Conservation (phyloP, 129 eudicot genomes). For the Pulicaria dysenterica region DNA sequence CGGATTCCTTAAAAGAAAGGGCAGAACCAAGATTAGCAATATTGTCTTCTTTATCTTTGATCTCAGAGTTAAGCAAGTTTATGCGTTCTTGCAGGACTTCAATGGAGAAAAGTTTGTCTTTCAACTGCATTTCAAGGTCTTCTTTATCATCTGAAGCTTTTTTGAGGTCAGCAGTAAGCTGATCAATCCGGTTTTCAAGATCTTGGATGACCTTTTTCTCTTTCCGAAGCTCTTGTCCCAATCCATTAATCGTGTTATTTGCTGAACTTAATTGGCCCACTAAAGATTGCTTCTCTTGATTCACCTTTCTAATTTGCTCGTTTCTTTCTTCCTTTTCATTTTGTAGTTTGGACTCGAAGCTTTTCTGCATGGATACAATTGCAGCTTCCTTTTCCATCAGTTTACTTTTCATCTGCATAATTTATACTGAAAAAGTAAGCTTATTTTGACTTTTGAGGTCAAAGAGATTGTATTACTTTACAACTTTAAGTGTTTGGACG, state of each 20-base stretch:
- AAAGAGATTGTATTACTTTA: slow-evolving; percentile 9
- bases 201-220: slow-evolving; percentile 58
- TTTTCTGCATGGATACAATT: slow-evolving; percentile 59
- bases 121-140: slow-evolving; percentile 54
- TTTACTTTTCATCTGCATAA: slow-evolving; percentile 52
- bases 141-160: slow-evolving; percentile 54
- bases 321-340: slow-evolving; percentile 56
- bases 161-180: slow-evolving; percentile 40
- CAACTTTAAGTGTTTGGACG: slow-evolving; percentile 9
- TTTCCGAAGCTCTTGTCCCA: slow-evolving; percentile 62
- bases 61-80: slow-evolving; percentile 56
- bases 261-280: slow-evolving; percentile 62
- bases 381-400: slow-evolving; percentile 70
- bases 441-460: slow-evolving; percentile 18
- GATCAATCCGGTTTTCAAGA: slow-evolving; percentile 46
- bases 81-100: slow-evolving; percentile 60
- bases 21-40: slow-evolving; percentile 40
- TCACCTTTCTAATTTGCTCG: slow-evolving; percentile 45
- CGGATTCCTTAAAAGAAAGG: slow-evolving; percentile 59
- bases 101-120: slow-evolving; percentile 54
- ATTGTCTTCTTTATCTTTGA: slow-evolving; percentile 64
- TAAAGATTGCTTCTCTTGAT: slow-evolving; percentile 63
- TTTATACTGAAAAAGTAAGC: background rate
- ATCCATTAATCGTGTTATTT: slow-evolving; percentile 48
- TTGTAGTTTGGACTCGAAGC: slow-evolving; percentile 50